A percentile compares a stretch with the other conserved stretches of the same genome.
These are phyloP conservation scores for Candida ortonii DNA, from an alignment of 805 yeast species.

Conservation along the genomic window DNA sequence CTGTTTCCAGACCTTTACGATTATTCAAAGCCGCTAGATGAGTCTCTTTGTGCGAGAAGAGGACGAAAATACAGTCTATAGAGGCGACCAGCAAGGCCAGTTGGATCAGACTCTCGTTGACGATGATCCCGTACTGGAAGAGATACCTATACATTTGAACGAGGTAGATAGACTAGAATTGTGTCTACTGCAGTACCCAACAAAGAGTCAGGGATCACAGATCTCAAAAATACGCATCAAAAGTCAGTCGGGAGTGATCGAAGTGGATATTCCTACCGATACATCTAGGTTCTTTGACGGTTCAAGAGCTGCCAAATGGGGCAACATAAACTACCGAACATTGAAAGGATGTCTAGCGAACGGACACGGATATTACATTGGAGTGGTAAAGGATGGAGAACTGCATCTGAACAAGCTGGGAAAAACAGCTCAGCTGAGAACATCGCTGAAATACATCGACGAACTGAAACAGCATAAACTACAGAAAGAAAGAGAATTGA, in stretches of 20 bases:
- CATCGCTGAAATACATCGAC: constrained; percentile 78
- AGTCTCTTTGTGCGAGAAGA: constrained; percentile 31
- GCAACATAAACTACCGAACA: constrained; percentile 55
- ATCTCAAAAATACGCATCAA: constrained; percentile 45
- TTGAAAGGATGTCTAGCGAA: constrained; percentile 66
- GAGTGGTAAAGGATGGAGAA: constrained; percentile 39
- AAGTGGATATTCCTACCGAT: constrained; percentile 73
- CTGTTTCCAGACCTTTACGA: not conserved
- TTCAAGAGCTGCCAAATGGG: constrained; percentile 63
- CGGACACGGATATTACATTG: constrained; percentile 51
- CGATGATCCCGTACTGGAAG: constrained; percentile 56
- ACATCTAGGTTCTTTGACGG: constrained; percentile 66
- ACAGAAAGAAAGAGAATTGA: constrained; percentile 41
- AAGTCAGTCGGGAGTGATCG: constrained; percentile 59
- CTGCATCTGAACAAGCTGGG: constrained; percentile 64
- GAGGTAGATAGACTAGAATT: constrained; percentile 7
- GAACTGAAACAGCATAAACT: constrained; percentile 35
- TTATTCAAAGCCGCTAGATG: constrained; percentile 6
- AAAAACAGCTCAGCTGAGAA: constrained; percentile 73
- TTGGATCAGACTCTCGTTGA: constrained; percentile 6
- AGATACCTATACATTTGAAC: constrained; percentile 47
- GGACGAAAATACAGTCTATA: constrained; percentile 10
- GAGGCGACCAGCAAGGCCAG: constrained; percentile 4
- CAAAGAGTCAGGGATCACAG: constrained; percentile 34
- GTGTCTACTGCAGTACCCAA: constrained; percentile 25